Base-by-base conservation (phyloP, 257 asterid genomes). In the Lycium ferocissimum region DNA sequence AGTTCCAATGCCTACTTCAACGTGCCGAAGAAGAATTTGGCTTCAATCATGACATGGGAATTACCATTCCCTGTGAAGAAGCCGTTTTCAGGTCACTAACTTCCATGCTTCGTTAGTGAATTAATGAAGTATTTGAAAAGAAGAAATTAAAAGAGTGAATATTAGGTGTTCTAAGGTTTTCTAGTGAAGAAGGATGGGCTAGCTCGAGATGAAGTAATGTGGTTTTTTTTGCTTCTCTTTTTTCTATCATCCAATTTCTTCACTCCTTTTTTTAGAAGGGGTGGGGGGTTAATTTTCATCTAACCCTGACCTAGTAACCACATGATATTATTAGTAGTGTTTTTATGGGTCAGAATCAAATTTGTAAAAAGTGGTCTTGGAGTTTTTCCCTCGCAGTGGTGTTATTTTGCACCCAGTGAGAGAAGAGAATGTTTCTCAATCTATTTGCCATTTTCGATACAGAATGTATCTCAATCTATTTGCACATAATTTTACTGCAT, bases 21-120 rank as follows among this genome's bases (percentile, higher is more conserved):
- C 87, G 85, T 0, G 90, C 93, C 0, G 93, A 89, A 59, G 93
- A 90, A 76, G 93, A 89, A 67, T 90, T 90, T 70, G 93, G 93
- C 0, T 90, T 90, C 54, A 88, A 89, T 63, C 92, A 90, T n/a
- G 90, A 87, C 2, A 90, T 90, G 93, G 93, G 93, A 15, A 87
- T 90, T 78, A 90, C 90, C 0, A 89, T 90, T 51, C 93, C 91
- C 5, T 90, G 92, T 37, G 92, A 90, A 66, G 93, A 90, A 83
- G 86, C 83, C 12, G 89, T 90, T 76, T 89, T 90, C 40, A 86
- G 84, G 37, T 90, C 91, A 22, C 85, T 90, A 78, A 90, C 92
- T 7, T 87, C 91, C 26, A 90, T 90, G 92, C 87, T 90, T 26
- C 58, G 90, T 22, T 90, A 88, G 81, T 71, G n/a, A 26, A 26